Evolutionary conservation across 2,329 filamentous ascomycete species (phyloP).

Genomic region (Penicillium nordicum): DNA sequence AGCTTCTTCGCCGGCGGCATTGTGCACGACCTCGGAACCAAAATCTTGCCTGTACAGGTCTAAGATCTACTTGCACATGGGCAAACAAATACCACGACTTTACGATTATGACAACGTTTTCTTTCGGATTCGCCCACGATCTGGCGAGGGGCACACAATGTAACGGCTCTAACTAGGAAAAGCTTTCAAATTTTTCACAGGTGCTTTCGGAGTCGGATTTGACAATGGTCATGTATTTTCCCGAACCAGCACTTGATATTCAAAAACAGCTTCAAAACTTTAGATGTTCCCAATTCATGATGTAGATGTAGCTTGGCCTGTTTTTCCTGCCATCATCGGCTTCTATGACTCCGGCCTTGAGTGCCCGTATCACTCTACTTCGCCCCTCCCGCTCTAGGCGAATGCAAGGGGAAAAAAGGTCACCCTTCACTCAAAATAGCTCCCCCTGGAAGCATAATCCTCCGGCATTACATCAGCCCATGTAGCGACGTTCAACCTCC

Average conservation of each 20-base stretch:
- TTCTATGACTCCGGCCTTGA: background rate
- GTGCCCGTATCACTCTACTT: background rate
- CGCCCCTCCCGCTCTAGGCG: too few species aligned
- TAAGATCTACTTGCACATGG: background rate
- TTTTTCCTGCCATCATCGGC: background rate
- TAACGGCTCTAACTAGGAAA: constrained; percentile 12
- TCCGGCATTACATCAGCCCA: background rate
- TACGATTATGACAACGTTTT: constrained; percentile 20
- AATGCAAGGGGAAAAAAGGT: too few species aligned
- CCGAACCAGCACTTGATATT: constrained; percentile 10
- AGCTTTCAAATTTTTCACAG: constrained; percentile 2
- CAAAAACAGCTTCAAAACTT: constrained; percentile 6
- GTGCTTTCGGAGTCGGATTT: background rate
- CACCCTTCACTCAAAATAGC: background rate
- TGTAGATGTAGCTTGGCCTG: background rate
- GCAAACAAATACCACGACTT: constrained; percentile 16
- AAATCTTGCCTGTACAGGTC: constrained; percentile 14
- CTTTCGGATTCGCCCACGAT: constrained; percentile 7
- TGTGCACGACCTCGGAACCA: constrained; percentile 30
- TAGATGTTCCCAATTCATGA: background rate
- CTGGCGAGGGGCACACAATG: constrained; percentile 8
- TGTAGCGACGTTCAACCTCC: background rate
- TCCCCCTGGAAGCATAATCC: background rate
- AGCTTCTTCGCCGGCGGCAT: constrained; percentile 42
- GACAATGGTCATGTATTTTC: constrained; percentile 4